Evolutionary conservation across 2,329 filamentous ascomycete species (phyloP), one percentile per base, ranked within the genome.

Genomic region (Chaetomium sp.): DNA sequence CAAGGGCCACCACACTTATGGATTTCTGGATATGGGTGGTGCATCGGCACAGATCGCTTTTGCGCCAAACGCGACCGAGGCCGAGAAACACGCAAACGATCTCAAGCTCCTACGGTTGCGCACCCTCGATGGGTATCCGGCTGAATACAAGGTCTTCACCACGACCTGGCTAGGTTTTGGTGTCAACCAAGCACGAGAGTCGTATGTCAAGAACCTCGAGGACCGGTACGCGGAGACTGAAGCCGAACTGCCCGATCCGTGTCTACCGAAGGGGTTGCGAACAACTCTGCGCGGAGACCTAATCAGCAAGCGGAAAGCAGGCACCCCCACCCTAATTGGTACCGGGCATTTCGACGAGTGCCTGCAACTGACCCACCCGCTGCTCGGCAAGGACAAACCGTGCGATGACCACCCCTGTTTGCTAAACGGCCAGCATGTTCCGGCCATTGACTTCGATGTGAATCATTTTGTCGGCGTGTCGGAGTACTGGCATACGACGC

Each of bases 391-490:
- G 78, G 92, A 98, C 74, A 87, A 89, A 60, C 87, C 91, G 0
- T 99, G 95, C 74, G 79, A 85, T 4, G 90, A 97, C 72, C 79
- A 89, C 29, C 95, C 96, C 0, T 99, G 95, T 76, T 80, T 99
- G 38, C 82, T 99, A 47, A 92, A 97, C 71, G 93, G 95, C 0
- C 88, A 94, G 68, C 93, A 98, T 74, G 93, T 95, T 1, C 95
- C 95, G 1, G 91, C 92, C 3, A 97, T 99, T 69, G 95, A 99
- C 75, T 99, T 98, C 73, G 90, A 95, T 67, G 89, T 98, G 42
- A 99, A 99, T 72, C 96, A 97, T 75, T 99, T 99, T 73, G 89
- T 99, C 31, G 95, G 95, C 12, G 94, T 99, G 3, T 98, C 94
- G 0, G 95, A 99, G 75, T 99, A 96, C 78, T 99, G 95, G 94